Evolutionary conservation across 2,329 filamentous ascomycete species (phyloP).

Genomic region (Colletotrichum siamense): DNA sequence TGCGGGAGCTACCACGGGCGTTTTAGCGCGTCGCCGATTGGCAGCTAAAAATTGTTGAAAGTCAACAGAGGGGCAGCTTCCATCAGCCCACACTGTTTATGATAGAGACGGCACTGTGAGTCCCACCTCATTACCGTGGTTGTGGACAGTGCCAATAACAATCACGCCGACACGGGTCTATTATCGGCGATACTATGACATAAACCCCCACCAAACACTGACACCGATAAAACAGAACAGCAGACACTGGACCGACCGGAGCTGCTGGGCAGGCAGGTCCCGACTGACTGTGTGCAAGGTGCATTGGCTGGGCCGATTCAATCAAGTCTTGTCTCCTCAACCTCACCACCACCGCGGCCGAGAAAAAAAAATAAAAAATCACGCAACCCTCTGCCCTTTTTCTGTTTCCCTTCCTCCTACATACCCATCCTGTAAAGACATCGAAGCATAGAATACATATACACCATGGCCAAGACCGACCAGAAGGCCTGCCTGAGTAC

Average conservation of each 20-base stretch:
- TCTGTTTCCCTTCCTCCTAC: background rate
- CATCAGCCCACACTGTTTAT: background rate
- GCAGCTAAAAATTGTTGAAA: constrained; percentile 24
- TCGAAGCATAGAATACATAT: background rate
- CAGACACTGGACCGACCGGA: background rate
- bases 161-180: background rate
- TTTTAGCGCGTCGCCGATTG: constrained; percentile 20
- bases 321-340: constrained; percentile 17
- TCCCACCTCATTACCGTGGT: no score
- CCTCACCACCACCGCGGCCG: constrained; percentile 28
- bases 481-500: constrained; percentile 69
- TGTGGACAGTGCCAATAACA: background rate
- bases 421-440: constrained; percentile 2
- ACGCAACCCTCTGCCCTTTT: constrained; percentile 28
- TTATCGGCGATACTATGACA: constrained; percentile 21
- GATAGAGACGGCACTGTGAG: background rate
- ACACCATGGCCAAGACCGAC: constrained; percentile 58
- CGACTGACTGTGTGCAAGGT: background rate
- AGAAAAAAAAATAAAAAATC: constrained; percentile 30
- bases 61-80: constrained; percentile 25
- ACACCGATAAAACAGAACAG: constrained; percentile 15
- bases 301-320: constrained; percentile 20
- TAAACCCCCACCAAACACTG: constrained; percentile 20
- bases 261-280: background rate
- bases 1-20: constrained; percentile 3